phyloP scores from a whole-genome alignment of 2,329 filamentous ascomycete genomes.

The Fusarium virguliforme region DNA sequence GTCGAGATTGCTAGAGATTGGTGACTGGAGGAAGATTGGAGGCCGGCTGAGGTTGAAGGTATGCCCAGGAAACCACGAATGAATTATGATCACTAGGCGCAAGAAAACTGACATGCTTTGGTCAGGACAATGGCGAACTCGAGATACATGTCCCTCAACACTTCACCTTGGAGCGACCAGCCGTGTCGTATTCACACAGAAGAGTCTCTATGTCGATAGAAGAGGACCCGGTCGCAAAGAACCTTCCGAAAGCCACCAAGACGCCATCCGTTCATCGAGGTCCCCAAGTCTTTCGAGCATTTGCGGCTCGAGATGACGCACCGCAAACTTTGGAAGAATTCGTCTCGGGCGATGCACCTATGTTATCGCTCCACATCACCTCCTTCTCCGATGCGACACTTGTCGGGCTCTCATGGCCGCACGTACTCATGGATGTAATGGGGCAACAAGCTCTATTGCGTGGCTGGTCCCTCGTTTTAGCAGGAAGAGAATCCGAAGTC shows the following conservation, averaged over 20 bases:
- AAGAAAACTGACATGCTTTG: constrained; percentile 26
- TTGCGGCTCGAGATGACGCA: background rate
- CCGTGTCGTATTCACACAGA: constrained; percentile 59
- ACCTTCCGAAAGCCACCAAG: constrained; percentile 54
- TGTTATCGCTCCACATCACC: background rate
- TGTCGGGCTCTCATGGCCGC: background rate
- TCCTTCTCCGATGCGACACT: constrained; percentile 8
- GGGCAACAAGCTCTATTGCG: background rate
- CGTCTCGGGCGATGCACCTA: background rate
- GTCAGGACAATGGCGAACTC: constrained; percentile 33
- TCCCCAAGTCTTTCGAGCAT: background rate
- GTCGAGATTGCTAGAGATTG: constrained; percentile 47
- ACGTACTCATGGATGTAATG: background rate
- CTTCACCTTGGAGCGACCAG: constrained; percentile 56
- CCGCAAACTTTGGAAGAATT: background rate
- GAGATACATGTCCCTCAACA: constrained; percentile 55
- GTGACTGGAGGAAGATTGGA: constrained; percentile 63
- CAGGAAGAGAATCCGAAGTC: constrained; percentile 2
- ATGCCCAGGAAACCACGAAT: too few relatives aligned
- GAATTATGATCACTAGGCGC: too few relatives aligned
- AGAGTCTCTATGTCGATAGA: constrained; percentile 56
- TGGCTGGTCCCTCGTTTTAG: constrained; percentile 4
- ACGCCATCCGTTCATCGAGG: background rate
- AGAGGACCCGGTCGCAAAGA: constrained; percentile 60
- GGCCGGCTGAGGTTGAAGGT: constrained; percentile 50